Evolutionary conservation across 2,329 filamentous ascomycete genomes (phyloP).

Genomic region (Tolypocladium cylindrosporum): DNA sequence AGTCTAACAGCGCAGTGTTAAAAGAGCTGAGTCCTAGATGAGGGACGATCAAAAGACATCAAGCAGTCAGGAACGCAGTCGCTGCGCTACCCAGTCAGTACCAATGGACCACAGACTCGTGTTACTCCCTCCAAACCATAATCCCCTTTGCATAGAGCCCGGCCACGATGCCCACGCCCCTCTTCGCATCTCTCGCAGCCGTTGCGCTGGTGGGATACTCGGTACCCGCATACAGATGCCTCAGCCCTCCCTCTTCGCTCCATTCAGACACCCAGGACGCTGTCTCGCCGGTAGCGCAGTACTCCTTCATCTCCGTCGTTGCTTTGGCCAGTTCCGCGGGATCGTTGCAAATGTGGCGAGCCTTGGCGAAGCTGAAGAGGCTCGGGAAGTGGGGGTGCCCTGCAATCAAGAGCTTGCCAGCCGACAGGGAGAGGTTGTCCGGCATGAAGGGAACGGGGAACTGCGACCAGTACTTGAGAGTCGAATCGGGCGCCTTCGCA

Average conservation of each 20-base stretch:
- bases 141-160: conserved; percentile 28
- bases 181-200: conserved; percentile 16
- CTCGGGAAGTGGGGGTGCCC: conserved; percentile 27
- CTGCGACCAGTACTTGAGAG: conserved; percentile 1
- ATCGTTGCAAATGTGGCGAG: conserved; percentile 25
- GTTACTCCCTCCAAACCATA: conserved; percentile 15
- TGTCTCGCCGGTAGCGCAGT: conserved; percentile 5
- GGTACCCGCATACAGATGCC: conserved; percentile 20
- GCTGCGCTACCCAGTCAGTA: too few species aligned
- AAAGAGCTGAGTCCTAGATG: too few species aligned
- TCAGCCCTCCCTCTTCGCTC: conserved; percentile 21
- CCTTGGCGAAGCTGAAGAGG: conserved; percentile 18
- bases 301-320: background rate
- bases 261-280: conserved; percentile 23
- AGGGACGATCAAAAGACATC: too few species aligned
- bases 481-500: conserved; percentile 5
- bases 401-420: conserved; percentile 23
- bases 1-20: background rate
- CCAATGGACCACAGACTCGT: too few species aligned
- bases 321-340: conserved; percentile 13
- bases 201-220: conserved; percentile 25
- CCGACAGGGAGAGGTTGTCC: conserved; percentile 26
- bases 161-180: conserved; percentile 22
- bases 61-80: too few species aligned
- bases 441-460: conserved; percentile 23